Conservation (phyloP, 768 basidiomycete species). For the Astraeus odoratus region DNA sequence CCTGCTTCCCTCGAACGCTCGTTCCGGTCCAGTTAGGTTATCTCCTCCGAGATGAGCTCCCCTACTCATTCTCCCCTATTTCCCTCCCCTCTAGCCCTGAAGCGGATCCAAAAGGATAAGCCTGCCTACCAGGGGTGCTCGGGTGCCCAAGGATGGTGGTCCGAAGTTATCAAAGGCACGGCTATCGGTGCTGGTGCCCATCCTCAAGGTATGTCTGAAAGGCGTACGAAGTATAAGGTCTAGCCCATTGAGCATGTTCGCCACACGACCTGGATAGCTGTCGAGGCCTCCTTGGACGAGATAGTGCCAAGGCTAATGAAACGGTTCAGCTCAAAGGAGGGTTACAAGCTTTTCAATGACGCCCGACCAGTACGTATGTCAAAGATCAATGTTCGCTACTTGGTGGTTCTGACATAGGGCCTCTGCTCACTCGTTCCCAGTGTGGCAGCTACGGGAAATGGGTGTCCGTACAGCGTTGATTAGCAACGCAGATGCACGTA, state of each 20-base stretch:
- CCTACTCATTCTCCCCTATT: conserved; percentile 14
- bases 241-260: conserved; percentile 13
- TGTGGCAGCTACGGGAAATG: conserved; percentile 38
- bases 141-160: conserved; percentile 64
- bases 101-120: conserved; percentile 47
- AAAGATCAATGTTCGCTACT: not conserved
- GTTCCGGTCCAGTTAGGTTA: conserved; percentile 49
- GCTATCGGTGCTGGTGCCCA: conserved; percentile 72
- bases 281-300: conserved; percentile 43
- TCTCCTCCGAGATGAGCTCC: not conserved
- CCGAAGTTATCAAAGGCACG: conserved; percentile 67
- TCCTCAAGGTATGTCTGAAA: conserved; percentile 35
- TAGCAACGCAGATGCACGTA: conserved; percentile 68
- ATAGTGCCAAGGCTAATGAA: conserved; percentile 59
- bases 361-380: conserved; percentile 38
- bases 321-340: conserved; percentile 64
- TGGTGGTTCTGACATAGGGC: conserved; percentile 5
- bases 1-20: conserved; percentile 47
- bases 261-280: conserved; percentile 31
- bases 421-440: conserved; percentile 20
- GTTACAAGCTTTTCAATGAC: conserved; percentile 58
- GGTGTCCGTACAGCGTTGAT: conserved; percentile 50
- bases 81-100: conserved; percentile 41
- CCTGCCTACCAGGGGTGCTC: conserved; percentile 45
- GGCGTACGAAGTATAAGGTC: conserved; percentile 10